These are phyloP conservation scores for Crataegus laevigata DNA, from an alignment of 306 rosid species.

Conservation along the genomic window DNA sequence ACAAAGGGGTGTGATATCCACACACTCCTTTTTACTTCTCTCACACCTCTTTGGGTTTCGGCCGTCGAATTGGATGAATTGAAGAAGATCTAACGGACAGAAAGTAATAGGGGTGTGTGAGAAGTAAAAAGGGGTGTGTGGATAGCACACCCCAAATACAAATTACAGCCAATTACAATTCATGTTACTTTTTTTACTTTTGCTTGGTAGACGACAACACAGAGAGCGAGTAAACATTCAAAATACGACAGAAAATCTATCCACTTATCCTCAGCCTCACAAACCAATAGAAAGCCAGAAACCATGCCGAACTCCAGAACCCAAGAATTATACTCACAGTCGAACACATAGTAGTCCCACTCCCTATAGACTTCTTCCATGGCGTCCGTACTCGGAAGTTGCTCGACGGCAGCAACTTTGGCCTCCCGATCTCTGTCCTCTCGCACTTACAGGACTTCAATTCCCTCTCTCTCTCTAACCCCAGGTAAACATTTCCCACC, in stretches of 20 bases:
- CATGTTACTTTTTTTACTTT: background rate
- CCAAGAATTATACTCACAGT: background rate
- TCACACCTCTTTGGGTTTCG: no score
- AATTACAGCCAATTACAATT: no score
- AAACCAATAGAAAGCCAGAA: constrained; percentile 26
- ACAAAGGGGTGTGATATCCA: no score
- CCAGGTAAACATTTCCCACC: constrained; percentile 44
- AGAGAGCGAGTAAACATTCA: background rate
- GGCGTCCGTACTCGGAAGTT: constrained; percentile 71
- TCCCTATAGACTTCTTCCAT: constrained; percentile 14
- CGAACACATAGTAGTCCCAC: background rate
- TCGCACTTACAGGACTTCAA: constrained; percentile 33
- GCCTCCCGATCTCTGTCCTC: constrained; percentile 48
- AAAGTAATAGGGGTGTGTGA: no score
- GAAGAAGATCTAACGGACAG: no score
- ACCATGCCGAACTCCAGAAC: constrained; percentile 16
- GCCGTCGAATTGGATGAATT: no score
- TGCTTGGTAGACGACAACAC: background rate
- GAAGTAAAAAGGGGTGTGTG: no score
- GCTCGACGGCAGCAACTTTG: constrained; percentile 53
- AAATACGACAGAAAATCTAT: constrained; percentile 42
- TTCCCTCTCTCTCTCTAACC: constrained; percentile 34
- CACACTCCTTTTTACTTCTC: no score
- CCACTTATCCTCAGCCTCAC: constrained; percentile 52
- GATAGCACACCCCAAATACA: no score